Conservation (phyloP, 306 rosid species). For the Argentina anserina region DNA sequence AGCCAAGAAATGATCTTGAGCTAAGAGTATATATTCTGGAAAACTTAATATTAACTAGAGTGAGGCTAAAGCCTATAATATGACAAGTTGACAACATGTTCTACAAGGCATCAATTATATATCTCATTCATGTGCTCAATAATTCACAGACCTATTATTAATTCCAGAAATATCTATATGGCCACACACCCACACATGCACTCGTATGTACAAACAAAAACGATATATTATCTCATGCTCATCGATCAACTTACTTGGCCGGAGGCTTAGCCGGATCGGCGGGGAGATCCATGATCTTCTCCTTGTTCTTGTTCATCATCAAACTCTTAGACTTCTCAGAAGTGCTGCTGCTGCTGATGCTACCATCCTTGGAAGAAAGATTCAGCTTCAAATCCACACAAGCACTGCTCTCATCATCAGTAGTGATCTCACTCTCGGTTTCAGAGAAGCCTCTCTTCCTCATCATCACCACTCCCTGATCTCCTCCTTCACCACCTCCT, state of each 20-base stretch:
- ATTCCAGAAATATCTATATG: neutral
- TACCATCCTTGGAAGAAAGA: slow-evolving; percentile 34
- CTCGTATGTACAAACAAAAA: neutral
- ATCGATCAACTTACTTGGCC: slow-evolving; percentile 58
- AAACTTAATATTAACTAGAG: neutral
- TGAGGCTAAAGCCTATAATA: slow-evolving; percentile 5
- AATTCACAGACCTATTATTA: neutral
- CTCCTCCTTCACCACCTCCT: slow-evolving; percentile 15
- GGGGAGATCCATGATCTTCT: slow-evolving; percentile 35
- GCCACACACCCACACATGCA: neutral
- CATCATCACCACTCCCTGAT: slow-evolving; percentile 16
- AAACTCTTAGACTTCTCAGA: slow-evolving; percentile 31
- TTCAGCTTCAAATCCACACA: slow-evolving; percentile 46
- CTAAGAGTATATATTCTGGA: neutral
- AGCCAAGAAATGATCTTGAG: neutral
- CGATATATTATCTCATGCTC: neutral
- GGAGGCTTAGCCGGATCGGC: slow-evolving; percentile 77
- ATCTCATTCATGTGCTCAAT: slow-evolving; percentile 7
- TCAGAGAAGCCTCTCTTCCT: slow-evolving; percentile 45
- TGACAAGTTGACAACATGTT: neutral
- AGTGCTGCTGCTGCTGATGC: neutral
- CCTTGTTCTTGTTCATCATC: slow-evolving; percentile 31
- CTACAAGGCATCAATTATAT: slow-evolving; percentile 4
- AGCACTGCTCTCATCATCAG: neutral
- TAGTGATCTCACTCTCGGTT: slow-evolving; percentile 21